Evolutionary conservation across 495 filamentous ascomycete species (phyloP).

Genomic region (Aeminium ludgeri): DNA sequence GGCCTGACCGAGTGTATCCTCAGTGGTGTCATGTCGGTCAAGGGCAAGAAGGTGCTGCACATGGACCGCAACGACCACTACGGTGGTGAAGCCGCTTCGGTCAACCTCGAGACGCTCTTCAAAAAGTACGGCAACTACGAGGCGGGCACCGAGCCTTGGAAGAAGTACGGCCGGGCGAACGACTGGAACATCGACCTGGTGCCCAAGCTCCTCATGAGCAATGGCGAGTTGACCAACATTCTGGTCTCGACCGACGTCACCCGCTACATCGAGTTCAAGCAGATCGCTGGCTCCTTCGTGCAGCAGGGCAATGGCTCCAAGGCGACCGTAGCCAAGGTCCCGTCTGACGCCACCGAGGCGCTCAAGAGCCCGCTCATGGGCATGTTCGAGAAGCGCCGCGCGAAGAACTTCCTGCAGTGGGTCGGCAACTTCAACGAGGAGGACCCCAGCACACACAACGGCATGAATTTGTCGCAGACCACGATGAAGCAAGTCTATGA

Average conservation of each 20-base stretch:
- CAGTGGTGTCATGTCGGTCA: conserved; percentile 93
- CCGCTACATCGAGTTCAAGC: conserved; percentile 93
- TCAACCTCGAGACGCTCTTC: conserved; percentile 94
- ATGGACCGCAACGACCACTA: conserved; percentile 99
- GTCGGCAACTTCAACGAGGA: conserved; percentile 77
- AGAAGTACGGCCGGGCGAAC: conserved; percentile 87
- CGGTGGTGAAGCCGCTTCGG: conserved; percentile 90
- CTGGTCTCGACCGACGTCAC: conserved; percentile 94
- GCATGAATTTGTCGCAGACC: conserved; percentile 57
- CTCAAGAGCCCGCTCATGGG: conserved; percentile 89
- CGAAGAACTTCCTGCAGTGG: conserved; percentile 95
- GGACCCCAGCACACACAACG: conserved; percentile 73
- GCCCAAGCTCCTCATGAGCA: conserved; percentile 95
- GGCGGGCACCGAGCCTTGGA: conserved; percentile 82
- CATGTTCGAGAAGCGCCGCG: conserved; percentile 89
- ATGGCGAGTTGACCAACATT: conserved; percentile 95
- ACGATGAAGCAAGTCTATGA: conserved; percentile 97
- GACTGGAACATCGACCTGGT: conserved; percentile 99
- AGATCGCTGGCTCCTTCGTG: conserved; percentile 94
- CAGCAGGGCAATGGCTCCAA: conserved; percentile 67
- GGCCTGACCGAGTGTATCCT: conserved; percentile 97
- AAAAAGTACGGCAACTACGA: conserved; percentile 78
- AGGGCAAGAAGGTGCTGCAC: conserved; percentile 97
- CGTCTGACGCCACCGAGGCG: conserved; percentile 82
- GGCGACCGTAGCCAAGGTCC: conserved; percentile 90